Percentiles rank a stretch among this genome's conserved stretches.
Conservation (phyloP, 1,284 basidiomycete species). For the Meira nashicola region DNA sequence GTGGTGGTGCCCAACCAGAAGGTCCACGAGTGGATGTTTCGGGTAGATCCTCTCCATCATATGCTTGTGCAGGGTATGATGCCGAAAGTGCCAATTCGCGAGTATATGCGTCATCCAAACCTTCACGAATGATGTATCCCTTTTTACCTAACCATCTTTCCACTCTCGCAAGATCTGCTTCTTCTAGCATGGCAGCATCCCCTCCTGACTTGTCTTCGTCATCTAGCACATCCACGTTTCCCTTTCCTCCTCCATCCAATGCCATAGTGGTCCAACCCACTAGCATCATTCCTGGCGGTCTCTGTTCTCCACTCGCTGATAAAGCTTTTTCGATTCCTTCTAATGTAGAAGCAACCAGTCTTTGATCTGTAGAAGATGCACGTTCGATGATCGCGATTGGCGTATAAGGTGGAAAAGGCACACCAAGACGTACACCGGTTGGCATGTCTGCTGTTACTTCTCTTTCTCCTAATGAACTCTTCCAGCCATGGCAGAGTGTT, state of each 20-base stretch:
- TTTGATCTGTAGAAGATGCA: conserved; percentile 84
- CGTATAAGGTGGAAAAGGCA: conserved; percentile 67
- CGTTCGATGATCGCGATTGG: conserved; percentile 92
- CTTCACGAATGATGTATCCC: conserved; percentile 32
- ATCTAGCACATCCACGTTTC: conserved; percentile 58
- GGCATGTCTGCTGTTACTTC: neutral
- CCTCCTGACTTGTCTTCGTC: conserved; percentile 28
- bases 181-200: conserved; percentile 14
- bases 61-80: neutral
- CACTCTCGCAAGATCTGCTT: conserved; percentile 24
- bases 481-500: conserved; percentile 56
- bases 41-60: neutral
- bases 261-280: conserved; percentile 75
- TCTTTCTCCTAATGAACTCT: conserved; percentile 15
- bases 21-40: conserved; percentile 14
- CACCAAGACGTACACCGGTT: conserved; percentile 54
- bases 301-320: conserved; percentile 72
- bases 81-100: conserved; percentile 7
- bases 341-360: conserved; percentile 76
- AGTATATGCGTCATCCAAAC: conserved; percentile 31
- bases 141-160: conserved; percentile 26
- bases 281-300: conserved; percentile 92
- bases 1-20: conserved; percentile 38
- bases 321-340: conserved; percentile 68
- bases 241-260: conserved; percentile 56